Evolutionary conservation across 148 eudicot genomes (phyloP).

Genomic region (Vaccinium darrowii): DNA sequence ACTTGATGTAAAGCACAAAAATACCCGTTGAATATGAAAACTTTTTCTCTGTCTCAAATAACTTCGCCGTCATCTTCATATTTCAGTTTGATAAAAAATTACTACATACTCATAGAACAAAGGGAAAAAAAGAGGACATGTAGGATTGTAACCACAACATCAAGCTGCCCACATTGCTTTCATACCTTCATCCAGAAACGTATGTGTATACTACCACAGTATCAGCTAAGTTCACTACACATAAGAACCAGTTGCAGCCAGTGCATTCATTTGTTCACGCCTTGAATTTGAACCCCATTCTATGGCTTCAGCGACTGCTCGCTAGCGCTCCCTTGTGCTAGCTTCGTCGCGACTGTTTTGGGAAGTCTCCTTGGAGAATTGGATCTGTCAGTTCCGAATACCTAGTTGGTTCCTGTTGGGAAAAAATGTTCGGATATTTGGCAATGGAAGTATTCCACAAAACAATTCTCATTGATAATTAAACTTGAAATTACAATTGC

Average conservation of each 20-base stretch:
- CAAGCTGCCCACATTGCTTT: not conserved
- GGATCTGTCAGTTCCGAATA: constrained; percentile 64
- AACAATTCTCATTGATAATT: too few species aligned
- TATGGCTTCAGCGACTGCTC: constrained; percentile 72
- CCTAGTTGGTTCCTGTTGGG: constrained; percentile 47
- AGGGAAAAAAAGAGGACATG: too few species aligned
- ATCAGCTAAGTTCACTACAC: too few species aligned
- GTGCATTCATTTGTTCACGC: constrained; percentile 20
- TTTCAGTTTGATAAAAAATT: too few species aligned
- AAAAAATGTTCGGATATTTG: too few species aligned
- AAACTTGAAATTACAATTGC: too few species aligned
- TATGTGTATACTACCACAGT: not conserved
- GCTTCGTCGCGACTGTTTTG: constrained; percentile 21
- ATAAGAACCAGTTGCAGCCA: constrained; percentile 13
- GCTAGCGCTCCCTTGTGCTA: constrained; percentile 39
- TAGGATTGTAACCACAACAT: not conserved
- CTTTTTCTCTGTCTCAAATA: too few species aligned
- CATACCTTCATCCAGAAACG: not conserved
- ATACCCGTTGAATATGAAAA: too few species aligned
- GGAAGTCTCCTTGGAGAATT: constrained; percentile 42
- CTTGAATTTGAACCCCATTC: constrained; percentile 67
- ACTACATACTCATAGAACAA: too few species aligned
- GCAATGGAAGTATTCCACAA: too few species aligned
- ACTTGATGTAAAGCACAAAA: too few species aligned
- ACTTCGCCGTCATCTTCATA: too few species aligned